Base-by-base conservation (phyloP, 2,329 filamentous ascomycete species). In the Neonectria punicea region DNA sequence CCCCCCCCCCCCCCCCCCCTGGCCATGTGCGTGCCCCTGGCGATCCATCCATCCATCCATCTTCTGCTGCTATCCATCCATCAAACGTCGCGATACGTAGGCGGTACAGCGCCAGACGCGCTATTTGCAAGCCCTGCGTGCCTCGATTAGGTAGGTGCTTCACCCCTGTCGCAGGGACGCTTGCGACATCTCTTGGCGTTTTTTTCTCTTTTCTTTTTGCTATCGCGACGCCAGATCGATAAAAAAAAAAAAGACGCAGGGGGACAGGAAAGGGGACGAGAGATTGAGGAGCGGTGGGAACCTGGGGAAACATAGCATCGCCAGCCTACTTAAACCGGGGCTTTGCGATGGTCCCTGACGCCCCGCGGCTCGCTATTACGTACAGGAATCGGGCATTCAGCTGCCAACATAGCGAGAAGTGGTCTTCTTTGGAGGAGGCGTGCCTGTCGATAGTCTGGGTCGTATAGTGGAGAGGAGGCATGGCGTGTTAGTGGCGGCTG, bases 281-380 rank as follows among this genome's bases (percentile, higher is more conserved):
- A 43, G 39, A 43, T 39, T 39, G 36, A 3, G 36, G 16, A 18
- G n/a, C 39, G 39, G 39, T 43, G 39, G 39, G 39, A 43, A 20
- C 39, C 39, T 10, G 39, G 39, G 39, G n/a, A 43, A 43, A 20
- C n/a, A 39, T 10, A 41, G 16, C 39, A n/a, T 41, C 39, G n/a
- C 16, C 39, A 18, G 39, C 39, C 39, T 41, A 41, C 39, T 8
- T 18, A 41, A 41, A 41, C 28, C 14, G 25, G 28, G 49, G 28
- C 47, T 34, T 25, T 25, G 25, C 5, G 25, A 25, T 28, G 14
- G 39, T 49, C 60, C 56, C 41, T 50, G 47, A 53, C 36, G 34
- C 58, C 61, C 61, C 61, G 61, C 61, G 55, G 51, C 55, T 59
- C 54, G 56, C 44, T 46, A 64, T 64, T 64, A 64, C 61, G 61